Evolutionary conservation across 345 rosid genomes (phyloP).

Genomic region (Passiflora organensis): DNA sequence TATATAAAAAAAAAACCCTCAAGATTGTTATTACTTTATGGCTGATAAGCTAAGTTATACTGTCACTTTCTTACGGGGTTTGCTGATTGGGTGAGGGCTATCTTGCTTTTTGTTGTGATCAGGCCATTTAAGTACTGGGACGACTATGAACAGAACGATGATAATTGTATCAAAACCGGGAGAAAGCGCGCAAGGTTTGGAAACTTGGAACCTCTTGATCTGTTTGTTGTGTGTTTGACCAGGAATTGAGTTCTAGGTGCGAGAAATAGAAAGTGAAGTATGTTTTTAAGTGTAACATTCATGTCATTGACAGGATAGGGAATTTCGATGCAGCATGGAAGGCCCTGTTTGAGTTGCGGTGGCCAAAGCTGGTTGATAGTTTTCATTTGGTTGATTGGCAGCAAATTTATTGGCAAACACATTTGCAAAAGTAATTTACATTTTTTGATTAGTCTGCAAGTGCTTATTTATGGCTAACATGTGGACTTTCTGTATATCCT

Average conservation of each 20-base stretch:
- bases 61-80: neutral
- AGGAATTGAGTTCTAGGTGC: neutral
- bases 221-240: neutral
- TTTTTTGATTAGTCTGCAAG: conserved; percentile 4
- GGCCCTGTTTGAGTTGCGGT: conserved; percentile 52
- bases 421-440: conserved; percentile 57
- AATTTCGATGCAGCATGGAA: conserved; percentile 54
- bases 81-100: neutral
- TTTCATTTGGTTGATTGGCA: conserved; percentile 54
- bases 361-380: conserved; percentile 42
- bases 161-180: conserved; percentile 32
- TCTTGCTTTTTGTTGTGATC: conserved; percentile 21
- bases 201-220: neutral
- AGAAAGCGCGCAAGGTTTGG: conserved; percentile 64
- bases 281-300: conserved; percentile 3
- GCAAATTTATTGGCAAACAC: conserved; percentile 74
- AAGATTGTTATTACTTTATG: neutral
- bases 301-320: conserved; percentile 35
- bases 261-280: neutral
- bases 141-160: conserved; percentile 34
- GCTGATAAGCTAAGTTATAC: too few species aligned
- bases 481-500: too few species aligned
- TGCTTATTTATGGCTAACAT: neutral
- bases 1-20: neutral
- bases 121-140: conserved; percentile 55